Conservation (phyloP, 169 alveolate genomes). For the Theileria orientalis region DNA sequence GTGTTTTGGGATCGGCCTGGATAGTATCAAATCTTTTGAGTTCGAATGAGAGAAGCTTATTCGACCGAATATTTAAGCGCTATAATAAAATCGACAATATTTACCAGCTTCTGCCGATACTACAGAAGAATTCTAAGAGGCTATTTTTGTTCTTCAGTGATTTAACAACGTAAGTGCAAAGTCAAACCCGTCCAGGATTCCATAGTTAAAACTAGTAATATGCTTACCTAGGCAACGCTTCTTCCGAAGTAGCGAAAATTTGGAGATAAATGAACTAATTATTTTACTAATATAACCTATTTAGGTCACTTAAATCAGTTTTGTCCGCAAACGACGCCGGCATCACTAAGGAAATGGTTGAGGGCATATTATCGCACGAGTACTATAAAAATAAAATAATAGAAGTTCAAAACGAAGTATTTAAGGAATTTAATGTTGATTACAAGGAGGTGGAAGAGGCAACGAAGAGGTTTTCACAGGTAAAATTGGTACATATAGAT, state of each 20-base stretch:
- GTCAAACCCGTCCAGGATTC: neutral
- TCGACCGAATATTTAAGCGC: slow-evolving; percentile 12
- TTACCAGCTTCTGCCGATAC: slow-evolving; percentile 53
- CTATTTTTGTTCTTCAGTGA: slow-evolving; percentile 49
- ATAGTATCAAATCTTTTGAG: neutral
- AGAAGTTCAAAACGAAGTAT: slow-evolving; percentile 35
- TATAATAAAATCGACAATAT: slow-evolving; percentile 27
- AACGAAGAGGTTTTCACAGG: slow-evolving; percentile 26
- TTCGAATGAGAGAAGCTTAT: neutral
- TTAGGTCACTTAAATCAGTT: slow-evolving; percentile 45
- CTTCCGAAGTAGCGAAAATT: too few species aligned
- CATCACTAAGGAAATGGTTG: slow-evolving; percentile 31
- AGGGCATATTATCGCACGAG: slow-evolving; percentile 43
- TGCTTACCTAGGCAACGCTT: too few species aligned
- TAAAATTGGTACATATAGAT: too few species aligned
- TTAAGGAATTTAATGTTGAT: slow-evolving; percentile 48
- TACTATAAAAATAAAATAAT: slow-evolving; percentile 26
- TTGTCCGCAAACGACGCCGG: slow-evolving; percentile 2
- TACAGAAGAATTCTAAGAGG: slow-evolving; percentile 51
- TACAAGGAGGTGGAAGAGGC: slow-evolving; percentile 33
- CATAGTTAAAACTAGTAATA: neutral
- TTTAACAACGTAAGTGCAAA: slow-evolving; percentile 39
- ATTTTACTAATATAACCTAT: too few species aligned
- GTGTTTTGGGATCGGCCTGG: slow-evolving; percentile 21
- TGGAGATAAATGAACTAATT: too few species aligned